A percentile compares a stretch with the other conserved stretches of the same genome.
phyloP scores from a whole-genome alignment of 495 filamentous ascomycete genomes.

The Bathelium albidoporum region DNA sequence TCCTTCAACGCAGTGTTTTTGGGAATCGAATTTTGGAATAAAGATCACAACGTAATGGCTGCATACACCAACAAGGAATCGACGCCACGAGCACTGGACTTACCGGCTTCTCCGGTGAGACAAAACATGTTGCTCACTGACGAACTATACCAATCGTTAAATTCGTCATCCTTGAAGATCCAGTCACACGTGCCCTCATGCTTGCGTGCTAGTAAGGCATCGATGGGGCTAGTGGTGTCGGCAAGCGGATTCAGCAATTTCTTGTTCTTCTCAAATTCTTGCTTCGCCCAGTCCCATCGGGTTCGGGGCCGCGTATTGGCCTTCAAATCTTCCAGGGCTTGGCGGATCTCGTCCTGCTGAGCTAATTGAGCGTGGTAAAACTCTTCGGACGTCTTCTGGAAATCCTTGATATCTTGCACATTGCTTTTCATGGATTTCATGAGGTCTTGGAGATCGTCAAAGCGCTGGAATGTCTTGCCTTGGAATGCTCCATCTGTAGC shows the following conservation, averaged over 20 bases:
- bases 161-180: neutral
- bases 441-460: slow-evolving; percentile 5
- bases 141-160: neutral
- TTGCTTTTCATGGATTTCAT: neutral
- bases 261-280: slow-evolving; percentile 10
- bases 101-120: neutral
- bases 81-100: neutral
- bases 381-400: slow-evolving; percentile 2
- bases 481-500: slow-evolving; percentile 4
- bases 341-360: neutral
- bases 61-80: too few relatives aligned
- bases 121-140: neutral
- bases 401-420: slow-evolving; percentile 3
- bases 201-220: neutral
- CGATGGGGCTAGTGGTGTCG: neutral
- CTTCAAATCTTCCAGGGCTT: slow-evolving; percentile 3
- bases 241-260: slow-evolving; percentile 7
- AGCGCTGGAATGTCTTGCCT: slow-evolving; percentile 3
- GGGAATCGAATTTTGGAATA: too few relatives aligned
- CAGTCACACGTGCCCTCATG: neutral
- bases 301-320: neutral
- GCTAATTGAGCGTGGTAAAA: neutral
- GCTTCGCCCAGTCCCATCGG: slow-evolving; percentile 4
- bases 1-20: too few relatives aligned
- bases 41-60: too few relatives aligned